Evolutionary conservation across 345 rosid species (phyloP).

Genomic region (Hibiscus trionum): DNA sequence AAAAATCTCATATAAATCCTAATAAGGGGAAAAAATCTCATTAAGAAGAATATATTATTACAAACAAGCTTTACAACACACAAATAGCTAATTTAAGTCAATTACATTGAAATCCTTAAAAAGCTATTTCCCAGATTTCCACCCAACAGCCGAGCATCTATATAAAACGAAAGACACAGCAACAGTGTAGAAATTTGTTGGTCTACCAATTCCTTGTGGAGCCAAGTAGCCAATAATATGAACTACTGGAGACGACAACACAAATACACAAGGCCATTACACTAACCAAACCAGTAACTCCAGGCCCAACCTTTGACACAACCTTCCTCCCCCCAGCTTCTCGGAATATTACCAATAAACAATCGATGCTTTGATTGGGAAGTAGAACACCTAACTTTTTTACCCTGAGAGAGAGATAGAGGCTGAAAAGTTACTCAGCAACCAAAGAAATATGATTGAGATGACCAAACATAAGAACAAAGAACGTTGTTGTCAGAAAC

Average conservation of each 20-base stretch:
- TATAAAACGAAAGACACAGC: no score
- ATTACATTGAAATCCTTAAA: no score
- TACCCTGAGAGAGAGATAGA: slow-evolving; percentile 41
- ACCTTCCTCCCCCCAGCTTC: slow-evolving; percentile 48
- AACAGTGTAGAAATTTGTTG: no score
- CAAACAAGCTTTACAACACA: no score
- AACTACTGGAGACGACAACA: background rate
- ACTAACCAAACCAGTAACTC: slow-evolving; percentile 47
- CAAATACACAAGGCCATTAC: background rate
- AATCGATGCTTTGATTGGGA: slow-evolving; percentile 54
- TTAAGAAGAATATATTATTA: no score
- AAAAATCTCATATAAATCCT: no score
- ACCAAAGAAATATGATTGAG: background rate
- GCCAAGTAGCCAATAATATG: background rate
- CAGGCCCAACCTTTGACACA: slow-evolving; percentile 53
- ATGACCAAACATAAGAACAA: background rate
- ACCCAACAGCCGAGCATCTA: no score
- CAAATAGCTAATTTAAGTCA: no score
- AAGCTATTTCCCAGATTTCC: no score
- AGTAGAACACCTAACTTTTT: slow-evolving; percentile 49
- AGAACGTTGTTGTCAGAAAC: no score
- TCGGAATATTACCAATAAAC: slow-evolving; percentile 65
- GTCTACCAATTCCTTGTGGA: no score
- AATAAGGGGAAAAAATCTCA: no score
- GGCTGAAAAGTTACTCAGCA: background rate